phyloP scores from a whole-genome alignment of 2,329 filamentous ascomycete genomes.

The Leptographium galeiforme region DNA sequence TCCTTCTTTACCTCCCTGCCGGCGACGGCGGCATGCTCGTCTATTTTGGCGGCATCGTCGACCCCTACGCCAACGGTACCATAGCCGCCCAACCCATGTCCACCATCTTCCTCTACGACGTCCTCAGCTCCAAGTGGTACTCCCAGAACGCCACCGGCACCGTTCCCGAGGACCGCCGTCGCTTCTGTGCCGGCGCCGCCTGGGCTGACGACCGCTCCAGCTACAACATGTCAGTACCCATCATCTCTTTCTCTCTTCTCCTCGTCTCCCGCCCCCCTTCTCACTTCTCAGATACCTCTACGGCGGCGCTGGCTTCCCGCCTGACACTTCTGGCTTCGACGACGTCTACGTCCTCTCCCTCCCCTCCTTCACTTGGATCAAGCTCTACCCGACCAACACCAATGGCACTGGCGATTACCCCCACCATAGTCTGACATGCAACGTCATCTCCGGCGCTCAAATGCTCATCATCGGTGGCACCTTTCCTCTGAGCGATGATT shows the following conservation, averaged over 20 bases:
- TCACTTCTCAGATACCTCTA: constrained; percentile 39
- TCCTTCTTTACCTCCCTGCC: constrained; percentile 45
- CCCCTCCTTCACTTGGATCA: constrained; percentile 51
- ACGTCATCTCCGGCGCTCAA: constrained; percentile 40
- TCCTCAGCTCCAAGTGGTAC: constrained; percentile 47
- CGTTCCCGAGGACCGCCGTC: constrained; percentile 36
- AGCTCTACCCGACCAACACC: constrained; percentile 30
- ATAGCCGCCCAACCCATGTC: constrained; percentile 30
- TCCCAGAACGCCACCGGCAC: constrained; percentile 40
- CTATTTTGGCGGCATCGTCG: constrained; percentile 47
- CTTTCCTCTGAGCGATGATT: constrained; percentile 34
- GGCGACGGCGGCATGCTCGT: constrained; percentile 46
- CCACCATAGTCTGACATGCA: constrained; percentile 44
- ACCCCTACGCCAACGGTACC: constrained; percentile 32
- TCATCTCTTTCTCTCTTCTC: background rate
- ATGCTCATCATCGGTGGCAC: constrained; percentile 51
- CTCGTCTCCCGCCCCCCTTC: background rate
- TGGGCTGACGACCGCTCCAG: constrained; percentile 46
- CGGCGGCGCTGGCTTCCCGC: constrained; percentile 38
- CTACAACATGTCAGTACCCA: constrained; percentile 44
- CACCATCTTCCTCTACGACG: constrained; percentile 46
- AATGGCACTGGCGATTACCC: constrained; percentile 26
- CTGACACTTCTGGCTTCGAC: constrained; percentile 37
- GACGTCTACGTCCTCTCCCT: constrained; percentile 50
- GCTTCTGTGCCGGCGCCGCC: constrained; percentile 48